Base-by-base conservation (phyloP, 768 basidiomycete genomes). In the Tylopilus balloui region DNA sequence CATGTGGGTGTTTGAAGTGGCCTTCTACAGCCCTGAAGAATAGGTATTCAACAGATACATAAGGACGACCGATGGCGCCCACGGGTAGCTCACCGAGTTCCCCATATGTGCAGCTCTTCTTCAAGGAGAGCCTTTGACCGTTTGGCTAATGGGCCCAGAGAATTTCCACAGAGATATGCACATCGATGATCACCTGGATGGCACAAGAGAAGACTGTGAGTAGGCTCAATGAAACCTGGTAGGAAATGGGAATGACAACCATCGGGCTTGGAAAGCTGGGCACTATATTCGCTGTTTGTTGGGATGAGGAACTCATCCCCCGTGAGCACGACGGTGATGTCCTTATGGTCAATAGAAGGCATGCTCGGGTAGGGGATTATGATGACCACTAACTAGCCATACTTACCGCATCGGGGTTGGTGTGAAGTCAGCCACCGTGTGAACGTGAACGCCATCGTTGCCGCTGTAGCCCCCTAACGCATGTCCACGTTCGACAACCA, bases 111-210 rank as follows among this genome's bases (percentile, higher is more conserved):
- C 43, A 98, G 68, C 67, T 99, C 96, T 67, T 95, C 81, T 53
- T 86, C 71, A 14, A 98, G 73, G 37, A 93, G 74, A 52, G 74
- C 65, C 54, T 78, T 77, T 25, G 93, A 87, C 31, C 80, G 74
- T 64, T 83, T 89, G 37, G 88, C 80, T 60, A 90, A 72, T 47
- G 86, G 75, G 4, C 96, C 96, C 10, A 98, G 78, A 21, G 93
- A 97, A 71, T 99, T 98, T 28, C 96, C 96, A 65, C 91, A 94
- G 44, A 99, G 82, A 68, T 99, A 99, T 28, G 84, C 81, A 66
- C 81, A 84, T 47, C 73, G 71, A 47, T 62, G 65, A 42, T 80
- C 79, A 75, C 67, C 69, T 73, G 53, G 19, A 57, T 47, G 39
- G 40, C 35, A 45, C 42, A 35, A 51, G 39, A 54, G 49, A 32